Evolutionary conservation across 495 filamentous ascomycete species (phyloP).

Genomic region (Amphirosellinia nigrospora): DNA sequence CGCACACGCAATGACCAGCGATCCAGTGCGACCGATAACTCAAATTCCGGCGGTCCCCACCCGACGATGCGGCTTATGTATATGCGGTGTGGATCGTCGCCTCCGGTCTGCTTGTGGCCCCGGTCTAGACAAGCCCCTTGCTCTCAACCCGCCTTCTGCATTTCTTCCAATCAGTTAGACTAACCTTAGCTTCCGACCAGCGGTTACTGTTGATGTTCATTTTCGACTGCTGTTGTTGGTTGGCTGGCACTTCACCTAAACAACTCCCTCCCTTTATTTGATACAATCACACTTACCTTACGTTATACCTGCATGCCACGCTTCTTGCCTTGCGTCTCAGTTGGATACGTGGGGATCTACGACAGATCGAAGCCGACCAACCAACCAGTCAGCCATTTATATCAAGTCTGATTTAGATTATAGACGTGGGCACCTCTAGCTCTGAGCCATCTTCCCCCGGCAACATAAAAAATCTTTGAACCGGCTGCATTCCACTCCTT

Average conservation of each 20-base stretch:
- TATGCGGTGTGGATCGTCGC: conserved; percentile 19
- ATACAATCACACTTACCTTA: background rate
- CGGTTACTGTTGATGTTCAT: background rate
- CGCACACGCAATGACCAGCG: background rate
- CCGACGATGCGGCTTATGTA: conserved; percentile 15
- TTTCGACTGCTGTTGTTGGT: conserved; percentile 1
- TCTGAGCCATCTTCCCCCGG: conserved; percentile 22
- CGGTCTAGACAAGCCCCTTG: conserved; percentile 21
- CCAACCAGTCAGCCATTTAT: conserved; percentile 1
- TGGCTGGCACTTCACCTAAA: conserved; percentile 5
- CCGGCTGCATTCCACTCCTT: background rate
- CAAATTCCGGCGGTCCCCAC: conserved; percentile 1
- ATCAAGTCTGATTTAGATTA: background rate
- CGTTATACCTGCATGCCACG: conserved; percentile 16
- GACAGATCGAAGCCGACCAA: conserved; percentile 9
- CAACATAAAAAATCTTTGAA: conserved; percentile 1
- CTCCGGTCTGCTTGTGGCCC: conserved; percentile 10
- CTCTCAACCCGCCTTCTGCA: conserved; percentile 25
- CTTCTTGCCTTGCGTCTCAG: conserved; percentile 12
- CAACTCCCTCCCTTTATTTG: background rate
- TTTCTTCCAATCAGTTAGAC: conserved; percentile 24
- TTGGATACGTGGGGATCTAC: conserved; percentile 16
- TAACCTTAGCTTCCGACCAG: background rate
- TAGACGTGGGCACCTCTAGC: background rate
- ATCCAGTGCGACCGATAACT: background rate